Evolutionary conservation across 805 yeast genomes (phyloP).

Genomic region (Priceomyces medius): DNA sequence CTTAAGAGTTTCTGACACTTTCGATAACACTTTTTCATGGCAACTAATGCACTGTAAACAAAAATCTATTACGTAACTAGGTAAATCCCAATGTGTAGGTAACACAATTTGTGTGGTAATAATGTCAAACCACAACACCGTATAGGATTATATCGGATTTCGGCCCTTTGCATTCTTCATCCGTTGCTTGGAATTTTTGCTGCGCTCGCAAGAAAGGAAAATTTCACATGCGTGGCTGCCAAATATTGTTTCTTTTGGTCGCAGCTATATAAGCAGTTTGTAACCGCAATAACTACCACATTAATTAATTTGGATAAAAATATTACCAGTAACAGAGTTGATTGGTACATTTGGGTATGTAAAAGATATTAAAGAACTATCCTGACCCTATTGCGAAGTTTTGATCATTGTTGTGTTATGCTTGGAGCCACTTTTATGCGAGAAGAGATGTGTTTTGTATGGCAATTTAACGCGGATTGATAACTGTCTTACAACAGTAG

Average conservation of each 20-base stretch:
- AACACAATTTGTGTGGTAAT: no score
- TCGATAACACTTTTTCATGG: no score
- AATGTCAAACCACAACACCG: no score
- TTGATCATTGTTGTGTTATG: neutral
- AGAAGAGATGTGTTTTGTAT: no score
- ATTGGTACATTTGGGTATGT: constrained; percentile 1
- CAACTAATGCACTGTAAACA: neutral
- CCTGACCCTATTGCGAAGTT: neutral
- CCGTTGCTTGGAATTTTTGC: neutral
- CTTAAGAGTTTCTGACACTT: no score
- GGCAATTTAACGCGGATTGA: no score
- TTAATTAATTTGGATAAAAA: neutral
- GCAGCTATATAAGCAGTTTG: constrained; percentile 1
- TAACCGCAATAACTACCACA: neutral
- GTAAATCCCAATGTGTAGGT: no score
- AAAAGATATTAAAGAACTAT: neutral
- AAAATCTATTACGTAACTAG: no score
- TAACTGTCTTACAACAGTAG: no score
- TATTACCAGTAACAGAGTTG: neutral
- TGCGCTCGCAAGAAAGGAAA: neutral
- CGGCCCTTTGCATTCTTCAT: neutral
- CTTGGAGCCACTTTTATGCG: neutral
- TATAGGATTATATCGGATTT: no score
- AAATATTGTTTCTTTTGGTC: neutral
- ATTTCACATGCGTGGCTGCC: constrained; percentile 3